Evolutionary conservation across 2,329 filamentous ascomycete genomes (phyloP).

Genomic region (Beauveria rudraprayagi): DNA sequence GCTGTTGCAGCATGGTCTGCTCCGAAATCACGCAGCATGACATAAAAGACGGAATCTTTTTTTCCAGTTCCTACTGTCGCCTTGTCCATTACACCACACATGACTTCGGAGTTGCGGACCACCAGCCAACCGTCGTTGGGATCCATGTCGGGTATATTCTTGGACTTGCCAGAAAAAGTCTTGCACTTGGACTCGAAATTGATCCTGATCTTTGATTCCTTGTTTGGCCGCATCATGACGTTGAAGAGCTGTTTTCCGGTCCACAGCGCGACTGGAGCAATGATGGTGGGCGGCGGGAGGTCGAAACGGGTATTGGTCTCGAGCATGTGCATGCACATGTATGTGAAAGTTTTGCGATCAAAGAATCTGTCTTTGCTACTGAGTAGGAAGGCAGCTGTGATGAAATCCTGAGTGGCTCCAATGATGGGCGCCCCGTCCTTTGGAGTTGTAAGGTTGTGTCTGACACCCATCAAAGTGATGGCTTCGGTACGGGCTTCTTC

Average conservation of each 20-base stretch:
- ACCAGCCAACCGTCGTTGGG: constrained; percentile 86
- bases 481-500: constrained; percentile 94
- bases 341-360: constrained; percentile 78
- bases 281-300: constrained; percentile 74
- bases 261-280: constrained; percentile 84
- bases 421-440: constrained; percentile 98
- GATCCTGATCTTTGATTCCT: constrained; percentile 69
- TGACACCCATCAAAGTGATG: constrained; percentile 94
- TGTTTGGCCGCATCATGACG: constrained; percentile 82
- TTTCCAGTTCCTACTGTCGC: constrained; percentile 94
- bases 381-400: constrained; percentile 85
- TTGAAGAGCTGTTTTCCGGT: constrained; percentile 97
- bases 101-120: constrained; percentile 90
- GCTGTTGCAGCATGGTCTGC: constrained; percentile 79
- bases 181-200: constrained; percentile 92
- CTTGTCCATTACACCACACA: constrained; percentile 98
- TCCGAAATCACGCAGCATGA: constrained; percentile 91
- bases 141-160: constrained; percentile 61
- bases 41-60: constrained; percentile 96
- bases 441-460: constrained; percentile 89
- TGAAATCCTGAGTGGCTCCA: constrained; percentile 98
- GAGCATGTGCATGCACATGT: constrained; percentile 91
- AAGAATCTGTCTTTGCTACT: constrained; percentile 92
- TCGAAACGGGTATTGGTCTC: constrained; percentile 70
- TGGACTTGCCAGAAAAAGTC: constrained; percentile 60